phyloP scores from a whole-genome alignment of 2,329 filamentous ascomycete species.

The Colletotrichum sublineola region DNA sequence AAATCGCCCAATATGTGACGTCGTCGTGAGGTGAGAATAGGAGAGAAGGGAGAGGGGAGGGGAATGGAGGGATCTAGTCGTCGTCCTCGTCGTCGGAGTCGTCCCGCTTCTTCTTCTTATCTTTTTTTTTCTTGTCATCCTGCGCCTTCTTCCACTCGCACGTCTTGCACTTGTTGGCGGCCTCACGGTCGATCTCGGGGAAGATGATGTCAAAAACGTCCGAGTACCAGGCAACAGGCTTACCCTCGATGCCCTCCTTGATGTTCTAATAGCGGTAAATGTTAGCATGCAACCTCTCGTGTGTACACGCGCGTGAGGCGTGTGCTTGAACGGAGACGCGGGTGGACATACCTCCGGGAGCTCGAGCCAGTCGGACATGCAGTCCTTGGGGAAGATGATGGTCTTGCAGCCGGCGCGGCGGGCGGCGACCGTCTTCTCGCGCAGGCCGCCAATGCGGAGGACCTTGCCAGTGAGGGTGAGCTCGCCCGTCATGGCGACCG shows the following conservation, averaged over 20 bases:
- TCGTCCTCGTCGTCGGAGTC: slow-evolving; percentile 51
- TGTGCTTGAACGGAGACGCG: background rate
- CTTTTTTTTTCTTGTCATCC: slow-evolving; percentile 51
- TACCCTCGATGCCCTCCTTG: slow-evolving; percentile 94
- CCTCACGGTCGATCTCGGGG: slow-evolving; percentile 78
- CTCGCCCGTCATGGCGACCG: slow-evolving; percentile 97
- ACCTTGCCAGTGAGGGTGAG: slow-evolving; percentile 98
- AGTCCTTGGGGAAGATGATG: slow-evolving; percentile 95
- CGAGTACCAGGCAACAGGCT: slow-evolving; percentile 91
- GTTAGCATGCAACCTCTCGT: slow-evolving; percentile 13
- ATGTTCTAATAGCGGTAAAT: slow-evolving; percentile 78
- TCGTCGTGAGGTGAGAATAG: background rate
- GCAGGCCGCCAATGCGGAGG: slow-evolving; percentile 89
- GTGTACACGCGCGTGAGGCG: background rate
- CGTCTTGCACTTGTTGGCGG: slow-evolving; percentile 81
- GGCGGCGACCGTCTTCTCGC: slow-evolving; percentile 98
- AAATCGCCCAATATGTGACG: background rate
- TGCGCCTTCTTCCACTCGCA: slow-evolving; percentile 66
- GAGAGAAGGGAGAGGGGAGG: background rate
- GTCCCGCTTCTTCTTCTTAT: slow-evolving; percentile 41
- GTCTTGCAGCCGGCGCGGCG: slow-evolving; percentile 91
- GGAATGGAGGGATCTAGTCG: slow-evolving; percentile 29
- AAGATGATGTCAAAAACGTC: slow-evolving; percentile 96
- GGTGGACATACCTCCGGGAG: slow-evolving; percentile 84
- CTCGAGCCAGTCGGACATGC: slow-evolving; percentile 97